phyloP scores from a whole-genome alignment of 2,329 filamentous ascomycete species.

The Phyllosticta ampelicida region DNA sequence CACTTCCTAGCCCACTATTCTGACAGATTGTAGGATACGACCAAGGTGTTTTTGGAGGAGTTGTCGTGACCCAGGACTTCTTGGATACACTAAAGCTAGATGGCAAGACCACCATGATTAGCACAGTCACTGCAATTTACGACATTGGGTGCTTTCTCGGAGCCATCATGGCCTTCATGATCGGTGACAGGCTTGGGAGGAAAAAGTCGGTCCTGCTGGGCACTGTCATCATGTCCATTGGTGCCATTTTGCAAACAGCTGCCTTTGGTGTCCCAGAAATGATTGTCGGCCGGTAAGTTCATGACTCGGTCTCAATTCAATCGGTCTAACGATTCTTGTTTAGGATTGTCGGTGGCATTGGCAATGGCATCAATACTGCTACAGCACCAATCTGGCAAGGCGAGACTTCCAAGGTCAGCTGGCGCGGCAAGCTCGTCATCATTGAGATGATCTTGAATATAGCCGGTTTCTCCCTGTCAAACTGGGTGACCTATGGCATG shows the following conservation, averaged over 20 bases:
- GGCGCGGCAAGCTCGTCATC: conserved; percentile 36
- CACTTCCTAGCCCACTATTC: conserved; percentile 21
- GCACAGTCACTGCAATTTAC: conserved; percentile 48
- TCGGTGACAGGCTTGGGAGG: conserved; percentile 39
- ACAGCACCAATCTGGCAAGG: conserved; percentile 42
- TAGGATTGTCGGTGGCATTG: conserved; percentile 37
- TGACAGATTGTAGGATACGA: conserved; percentile 25
- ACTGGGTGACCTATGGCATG: conserved; percentile 44
- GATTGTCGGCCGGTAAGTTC: conserved; percentile 33
- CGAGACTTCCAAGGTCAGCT: conserved; percentile 35
- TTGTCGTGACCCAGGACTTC: conserved; percentile 44
- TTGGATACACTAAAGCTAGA: conserved; percentile 37
- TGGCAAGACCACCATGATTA: conserved; percentile 29
- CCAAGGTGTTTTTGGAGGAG: conserved; percentile 46
- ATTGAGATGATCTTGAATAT: conserved; percentile 43
- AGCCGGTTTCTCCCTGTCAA: conserved; percentile 38
- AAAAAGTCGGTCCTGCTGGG: conserved; percentile 39
- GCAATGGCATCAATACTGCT: conserved; percentile 42
- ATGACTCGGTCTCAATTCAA: neutral
- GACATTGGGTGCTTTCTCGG: conserved; percentile 52
- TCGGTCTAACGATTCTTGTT: neutral
- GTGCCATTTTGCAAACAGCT: conserved; percentile 38
- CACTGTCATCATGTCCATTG: conserved; percentile 38
- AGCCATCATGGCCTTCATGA: conserved; percentile 38
- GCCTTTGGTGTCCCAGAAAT: conserved; percentile 38